A percentile compares a stretch with the other conserved stretches of the same genome.
Conservation (phyloP, 2,329 filamentous ascomycete species). For the Epichloe festucae region DNA sequence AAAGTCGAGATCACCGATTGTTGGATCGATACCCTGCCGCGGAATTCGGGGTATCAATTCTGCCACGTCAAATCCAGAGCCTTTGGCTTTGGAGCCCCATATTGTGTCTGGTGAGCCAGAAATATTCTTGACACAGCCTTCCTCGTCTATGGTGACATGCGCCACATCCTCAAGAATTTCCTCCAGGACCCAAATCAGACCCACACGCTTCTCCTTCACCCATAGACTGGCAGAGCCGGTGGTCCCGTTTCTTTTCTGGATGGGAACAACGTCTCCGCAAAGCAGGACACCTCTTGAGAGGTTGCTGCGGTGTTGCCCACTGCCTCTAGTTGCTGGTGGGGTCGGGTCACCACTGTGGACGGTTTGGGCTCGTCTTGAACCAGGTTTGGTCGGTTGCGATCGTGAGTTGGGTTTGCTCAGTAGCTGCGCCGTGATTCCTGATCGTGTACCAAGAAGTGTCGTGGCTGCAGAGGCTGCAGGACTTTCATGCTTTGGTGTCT, state of each 20-base stretch:
- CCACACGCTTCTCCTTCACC: conserved; percentile 94
- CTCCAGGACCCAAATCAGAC: conserved; percentile 93
- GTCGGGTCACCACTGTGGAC: conserved; percentile 43
- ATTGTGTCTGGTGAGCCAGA: conserved; percentile 72
- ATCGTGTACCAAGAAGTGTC: conserved; percentile 52
- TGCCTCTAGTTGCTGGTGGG: conserved; percentile 39
- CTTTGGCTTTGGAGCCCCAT: conserved; percentile 62
- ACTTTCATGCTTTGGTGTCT: conserved; percentile 22
- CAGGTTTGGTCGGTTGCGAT: conserved; percentile 39
- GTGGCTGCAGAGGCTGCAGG: conserved; percentile 30
- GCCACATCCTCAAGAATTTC: conserved; percentile 94
- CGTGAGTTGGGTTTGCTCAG: conserved; percentile 67
- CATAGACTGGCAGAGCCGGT: conserved; percentile 89
- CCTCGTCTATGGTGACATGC: conserved; percentile 61
- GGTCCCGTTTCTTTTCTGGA: conserved; percentile 85
- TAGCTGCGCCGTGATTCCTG: conserved; percentile 69
- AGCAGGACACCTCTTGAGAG: conserved; percentile 81
- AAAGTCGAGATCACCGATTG: conserved; percentile 64
- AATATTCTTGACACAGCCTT: conserved; percentile 57
- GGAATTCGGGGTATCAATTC: conserved; percentile 73
- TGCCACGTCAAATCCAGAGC: conserved; percentile 60
- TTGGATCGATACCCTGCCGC: conserved; percentile 56
- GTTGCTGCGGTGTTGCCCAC: conserved; percentile 52
- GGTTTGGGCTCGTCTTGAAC: conserved; percentile 47
- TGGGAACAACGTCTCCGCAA: conserved; percentile 96